Evolutionary conservation across 2,329 filamentous ascomycete genomes (phyloP).

Genomic region (Diaporthe vaccinii): DNA sequence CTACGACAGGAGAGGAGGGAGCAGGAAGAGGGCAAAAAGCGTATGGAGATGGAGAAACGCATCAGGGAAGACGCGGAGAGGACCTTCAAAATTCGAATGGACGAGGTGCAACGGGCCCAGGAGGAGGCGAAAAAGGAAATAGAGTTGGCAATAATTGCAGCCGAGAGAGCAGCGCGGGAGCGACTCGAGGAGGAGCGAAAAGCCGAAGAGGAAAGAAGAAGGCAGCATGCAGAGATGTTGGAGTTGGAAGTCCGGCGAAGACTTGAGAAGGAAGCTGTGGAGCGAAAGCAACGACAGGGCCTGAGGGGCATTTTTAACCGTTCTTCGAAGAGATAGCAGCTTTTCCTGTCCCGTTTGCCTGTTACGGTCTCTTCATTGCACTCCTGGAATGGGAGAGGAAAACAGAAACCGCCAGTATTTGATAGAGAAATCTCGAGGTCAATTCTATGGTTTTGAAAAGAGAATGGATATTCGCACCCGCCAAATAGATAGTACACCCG

Average conservation of each 20-base stretch:
- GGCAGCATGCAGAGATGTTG: background rate
- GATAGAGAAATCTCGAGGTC: too few species aligned
- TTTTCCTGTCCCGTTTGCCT: too few species aligned
- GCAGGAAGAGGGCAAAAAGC: too few species aligned
- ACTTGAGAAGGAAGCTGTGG: background rate
- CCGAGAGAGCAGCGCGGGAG: background rate
- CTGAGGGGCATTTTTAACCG: background rate
- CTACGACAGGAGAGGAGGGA: too few species aligned
- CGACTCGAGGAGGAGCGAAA: background rate
- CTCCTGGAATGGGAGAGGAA: too few species aligned
- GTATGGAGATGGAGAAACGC: too few species aligned
- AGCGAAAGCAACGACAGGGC: background rate
- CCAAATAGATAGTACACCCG: too few species aligned
- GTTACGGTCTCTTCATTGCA: too few species aligned
- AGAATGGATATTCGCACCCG: too few species aligned
- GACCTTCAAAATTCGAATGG: background rate
- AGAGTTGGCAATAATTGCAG: background rate
- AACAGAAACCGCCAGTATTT: too few species aligned
- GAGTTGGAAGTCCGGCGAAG: background rate
- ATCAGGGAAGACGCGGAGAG: too few species aligned
- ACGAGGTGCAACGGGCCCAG: background rate
- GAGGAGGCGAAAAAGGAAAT: background rate
- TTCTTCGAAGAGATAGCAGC: background rate
- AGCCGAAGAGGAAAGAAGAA: background rate
- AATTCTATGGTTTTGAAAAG: too few species aligned